phyloP scores from a whole-genome alignment of 1,139 yeast species.

The Saccharomyces hybrid region DNA sequence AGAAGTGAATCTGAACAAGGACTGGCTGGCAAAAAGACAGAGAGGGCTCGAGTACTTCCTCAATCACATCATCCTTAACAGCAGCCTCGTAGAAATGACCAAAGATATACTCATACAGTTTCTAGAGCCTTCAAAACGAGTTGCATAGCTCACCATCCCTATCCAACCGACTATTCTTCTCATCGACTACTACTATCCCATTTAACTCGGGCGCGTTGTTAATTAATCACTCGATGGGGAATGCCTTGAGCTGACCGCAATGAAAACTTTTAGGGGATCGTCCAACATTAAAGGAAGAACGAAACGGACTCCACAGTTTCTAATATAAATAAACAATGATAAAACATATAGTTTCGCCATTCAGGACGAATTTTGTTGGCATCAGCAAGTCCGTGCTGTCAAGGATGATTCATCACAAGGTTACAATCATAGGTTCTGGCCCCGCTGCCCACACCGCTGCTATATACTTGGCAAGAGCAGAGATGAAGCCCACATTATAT shows the following conservation, averaged over 20 bases:
- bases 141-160: background rate
- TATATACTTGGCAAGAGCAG: slow-evolving; percentile 92
- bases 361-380: background rate
- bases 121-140: slow-evolving; percentile 6
- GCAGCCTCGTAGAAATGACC: slow-evolving; percentile 14
- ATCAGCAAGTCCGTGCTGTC: background rate
- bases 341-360: background rate
- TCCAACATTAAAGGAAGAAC: background rate
- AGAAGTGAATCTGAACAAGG: slow-evolving; percentile 20
- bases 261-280: background rate
- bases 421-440: slow-evolving; percentile 93
- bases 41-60: slow-evolving; percentile 27
- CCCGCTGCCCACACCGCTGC: slow-evolving; percentile 99
- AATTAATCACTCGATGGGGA: background rate
- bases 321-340: background rate
- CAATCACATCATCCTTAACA: slow-evolving; percentile 22
- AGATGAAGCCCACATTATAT: slow-evolving; percentile 83
- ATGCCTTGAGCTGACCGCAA: background rate
- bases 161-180: background rate
- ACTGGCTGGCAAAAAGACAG: slow-evolving; percentile 26
- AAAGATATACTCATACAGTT: slow-evolving; percentile 14
- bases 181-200: background rate
- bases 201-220: background rate
- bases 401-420: slow-evolving; percentile 78
- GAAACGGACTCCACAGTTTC: background rate